phyloP scores from a whole-genome alignment of 2,329 filamentous ascomycete genomes.

The Talaromyces piceae region DNA sequence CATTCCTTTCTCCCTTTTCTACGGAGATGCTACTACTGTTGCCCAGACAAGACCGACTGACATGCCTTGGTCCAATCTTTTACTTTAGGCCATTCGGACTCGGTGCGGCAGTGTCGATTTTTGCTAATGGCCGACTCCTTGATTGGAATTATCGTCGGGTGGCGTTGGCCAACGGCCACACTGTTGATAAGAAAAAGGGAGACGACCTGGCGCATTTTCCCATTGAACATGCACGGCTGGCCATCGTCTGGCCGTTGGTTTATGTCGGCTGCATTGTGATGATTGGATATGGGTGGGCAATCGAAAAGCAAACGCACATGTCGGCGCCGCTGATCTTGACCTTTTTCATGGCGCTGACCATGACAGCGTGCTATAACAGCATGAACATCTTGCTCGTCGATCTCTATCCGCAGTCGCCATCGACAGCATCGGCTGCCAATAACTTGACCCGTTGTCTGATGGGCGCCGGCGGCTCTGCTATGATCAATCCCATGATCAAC shows the following conservation, averaged over 20 bases:
- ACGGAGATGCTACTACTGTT: background rate
- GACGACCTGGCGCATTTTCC: conserved; percentile 12
- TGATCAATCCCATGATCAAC: conserved; percentile 35
- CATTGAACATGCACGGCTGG: conserved; percentile 13
- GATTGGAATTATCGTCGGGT: conserved; percentile 9
- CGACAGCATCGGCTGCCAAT: conserved; percentile 37
- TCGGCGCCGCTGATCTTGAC: background rate
- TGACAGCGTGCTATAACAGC: conserved; percentile 18
- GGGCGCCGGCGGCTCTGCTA: conserved; percentile 35
- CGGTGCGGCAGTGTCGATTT: background rate
- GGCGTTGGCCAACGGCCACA: background rate
- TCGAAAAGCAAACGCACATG: background rate
- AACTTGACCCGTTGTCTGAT: conserved; percentile 38
- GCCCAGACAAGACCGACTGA: background rate
- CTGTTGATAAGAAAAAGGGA: conserved; percentile 4
- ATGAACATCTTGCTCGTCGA: conserved; percentile 1
- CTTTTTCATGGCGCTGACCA: conserved; percentile 20
- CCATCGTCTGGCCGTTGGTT: conserved; percentile 1
- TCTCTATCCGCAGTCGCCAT: conserved; percentile 28
- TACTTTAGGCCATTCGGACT: background rate
- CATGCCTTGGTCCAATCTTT: background rate
- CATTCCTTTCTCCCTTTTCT: background rate
- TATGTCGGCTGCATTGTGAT: background rate
- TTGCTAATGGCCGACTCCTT: conserved; percentile 17
- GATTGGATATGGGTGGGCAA: conserved; percentile 4